A percentile compares a stretch with the other conserved stretches of the same genome.
phyloP scores from a whole-genome alignment of 208 protist species.

The Leishmania aethiopica region DNA sequence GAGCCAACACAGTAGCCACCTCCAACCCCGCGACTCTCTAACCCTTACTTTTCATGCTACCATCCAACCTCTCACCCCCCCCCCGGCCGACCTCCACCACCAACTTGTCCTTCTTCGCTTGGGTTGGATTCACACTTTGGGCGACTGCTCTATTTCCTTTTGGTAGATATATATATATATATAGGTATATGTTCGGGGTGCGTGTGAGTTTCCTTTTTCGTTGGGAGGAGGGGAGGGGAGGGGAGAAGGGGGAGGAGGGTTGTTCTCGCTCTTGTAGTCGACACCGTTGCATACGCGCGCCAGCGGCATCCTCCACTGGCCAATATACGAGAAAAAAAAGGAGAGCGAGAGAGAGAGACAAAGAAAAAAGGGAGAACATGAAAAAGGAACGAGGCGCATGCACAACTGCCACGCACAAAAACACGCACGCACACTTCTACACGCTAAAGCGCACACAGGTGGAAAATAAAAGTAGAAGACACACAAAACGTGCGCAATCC shows the following conservation, averaged over 20 bases:
- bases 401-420: neutral
- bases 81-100: neutral
- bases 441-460: neutral
- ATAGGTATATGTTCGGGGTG: no score
- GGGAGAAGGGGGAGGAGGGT: no score
- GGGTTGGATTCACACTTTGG: neutral
- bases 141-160: no score
- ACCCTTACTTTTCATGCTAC: neutral
- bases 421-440: neutral
- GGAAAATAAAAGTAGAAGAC: neutral
- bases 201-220: neutral
- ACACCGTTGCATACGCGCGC: neutral
- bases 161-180: no score
- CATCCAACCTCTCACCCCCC: neutral
- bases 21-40: neutral
- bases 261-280: neutral
- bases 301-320: neutral
- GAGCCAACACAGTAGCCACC: neutral
- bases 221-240: neutral
- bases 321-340: neutral
- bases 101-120: no score
- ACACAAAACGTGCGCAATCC: neutral
- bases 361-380: neutral
- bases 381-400: neutral
- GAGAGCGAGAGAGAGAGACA: neutral